These are phyloP conservation scores for Sphaerosporella brunnea DNA, from an alignment of 495 filamentous ascomycete species.

Conservation along the genomic window DNA sequence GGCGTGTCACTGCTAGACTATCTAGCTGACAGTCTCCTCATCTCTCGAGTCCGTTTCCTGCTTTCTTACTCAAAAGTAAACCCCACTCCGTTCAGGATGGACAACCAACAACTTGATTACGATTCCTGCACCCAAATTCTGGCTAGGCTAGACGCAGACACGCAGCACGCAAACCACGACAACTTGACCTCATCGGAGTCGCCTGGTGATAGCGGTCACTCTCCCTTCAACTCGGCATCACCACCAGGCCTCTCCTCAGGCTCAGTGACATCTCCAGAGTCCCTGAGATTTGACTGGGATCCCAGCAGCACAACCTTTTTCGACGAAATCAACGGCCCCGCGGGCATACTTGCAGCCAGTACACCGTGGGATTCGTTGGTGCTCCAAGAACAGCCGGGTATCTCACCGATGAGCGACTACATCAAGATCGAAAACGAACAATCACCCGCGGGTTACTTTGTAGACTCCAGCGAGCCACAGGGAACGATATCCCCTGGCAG, in stretches of 20 bases:
- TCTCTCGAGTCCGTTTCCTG: neutral
- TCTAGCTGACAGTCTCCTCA: neutral
- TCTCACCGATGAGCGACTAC: slow-evolving; percentile 23
- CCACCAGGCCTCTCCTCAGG: slow-evolving; percentile 25
- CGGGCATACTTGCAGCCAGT: slow-evolving; percentile 11
- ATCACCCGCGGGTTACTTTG: slow-evolving; percentile 15
- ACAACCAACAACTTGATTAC: slow-evolving; percentile 17
- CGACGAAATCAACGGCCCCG: slow-evolving; percentile 14
- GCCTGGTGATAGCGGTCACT: slow-evolving; percentile 13
- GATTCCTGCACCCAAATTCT: slow-evolving; percentile 25
- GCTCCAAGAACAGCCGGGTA: slow-evolving; percentile 11
- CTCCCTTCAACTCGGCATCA: slow-evolving; percentile 17
- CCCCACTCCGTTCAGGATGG: slow-evolving; percentile 21
- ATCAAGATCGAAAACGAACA: slow-evolving; percentile 24
- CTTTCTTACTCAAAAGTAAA: slow-evolving; percentile 21
- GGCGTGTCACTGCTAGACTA: slow-evolving; percentile 1
- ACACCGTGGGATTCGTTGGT: slow-evolving; percentile 22
- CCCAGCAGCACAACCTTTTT: slow-evolving; percentile 17
- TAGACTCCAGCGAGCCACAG: slow-evolving; percentile 3
- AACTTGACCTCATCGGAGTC: slow-evolving; percentile 15
- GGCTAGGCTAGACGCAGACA: slow-evolving; percentile 24
- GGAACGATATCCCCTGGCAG: slow-evolving; percentile 25
- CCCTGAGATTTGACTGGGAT: slow-evolving; percentile 24
- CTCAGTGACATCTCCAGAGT: slow-evolving; percentile 24
- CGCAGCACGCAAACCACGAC: slow-evolving; percentile 13